Conservation (phyloP, 345 rosid genomes). For the Geranium rotundifolium region DNA sequence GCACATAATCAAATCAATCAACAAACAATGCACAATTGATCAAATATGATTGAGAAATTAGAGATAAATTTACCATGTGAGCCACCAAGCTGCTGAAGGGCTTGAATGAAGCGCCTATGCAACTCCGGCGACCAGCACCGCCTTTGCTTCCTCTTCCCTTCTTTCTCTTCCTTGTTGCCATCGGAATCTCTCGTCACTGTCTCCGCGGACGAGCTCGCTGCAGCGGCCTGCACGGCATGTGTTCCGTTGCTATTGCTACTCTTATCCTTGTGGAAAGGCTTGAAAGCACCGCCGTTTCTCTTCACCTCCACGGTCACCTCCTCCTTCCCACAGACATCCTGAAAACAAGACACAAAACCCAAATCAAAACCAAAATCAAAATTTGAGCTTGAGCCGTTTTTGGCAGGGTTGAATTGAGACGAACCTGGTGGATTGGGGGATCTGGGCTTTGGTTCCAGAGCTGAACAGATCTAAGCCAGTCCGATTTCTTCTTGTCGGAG, state of each 20-base stretch:
- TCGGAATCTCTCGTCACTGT: conserved; percentile 14
- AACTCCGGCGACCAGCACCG: conserved; percentile 20
- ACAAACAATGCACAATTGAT: no score
- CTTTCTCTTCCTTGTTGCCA: background rate
- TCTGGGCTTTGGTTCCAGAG: conserved; percentile 75
- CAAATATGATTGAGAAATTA: no score
- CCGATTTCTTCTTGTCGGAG: conserved; percentile 55
- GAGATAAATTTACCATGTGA: conserved; percentile 6
- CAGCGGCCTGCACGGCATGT: conserved; percentile 20
- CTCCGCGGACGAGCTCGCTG: conserved; percentile 32
- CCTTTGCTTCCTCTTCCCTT: conserved; percentile 13
- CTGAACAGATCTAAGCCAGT: conserved; percentile 98
- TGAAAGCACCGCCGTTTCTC: conserved; percentile 64
- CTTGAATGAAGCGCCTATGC: conserved; percentile 12
- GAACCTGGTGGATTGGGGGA: conserved; percentile 37
- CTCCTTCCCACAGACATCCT: conserved; percentile 1
- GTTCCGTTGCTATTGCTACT: background rate
- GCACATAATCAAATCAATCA: background rate
- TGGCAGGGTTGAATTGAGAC: background rate
- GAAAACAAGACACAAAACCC: background rate
- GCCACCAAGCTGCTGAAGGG: conserved; percentile 19
- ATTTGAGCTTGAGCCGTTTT: background rate
- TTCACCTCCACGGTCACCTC: conserved; percentile 53
- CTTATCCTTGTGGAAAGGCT: conserved; percentile 49
- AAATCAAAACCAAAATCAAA: background rate